Evolutionary conservation across 164 flowering plant species (phyloP).

Genomic region (Tinospora cordifolia): DNA sequence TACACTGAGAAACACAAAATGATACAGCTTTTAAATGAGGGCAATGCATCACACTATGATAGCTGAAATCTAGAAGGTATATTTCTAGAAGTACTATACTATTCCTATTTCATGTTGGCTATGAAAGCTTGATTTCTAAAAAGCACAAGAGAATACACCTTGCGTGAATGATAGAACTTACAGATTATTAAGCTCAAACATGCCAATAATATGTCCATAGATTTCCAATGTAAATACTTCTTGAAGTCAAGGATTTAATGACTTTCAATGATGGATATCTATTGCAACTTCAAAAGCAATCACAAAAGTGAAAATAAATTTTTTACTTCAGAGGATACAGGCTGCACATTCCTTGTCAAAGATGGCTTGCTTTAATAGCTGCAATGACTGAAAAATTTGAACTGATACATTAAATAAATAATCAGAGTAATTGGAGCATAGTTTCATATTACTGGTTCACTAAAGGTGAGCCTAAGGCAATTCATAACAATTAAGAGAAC

Average conservation of each 20-base stretch:
- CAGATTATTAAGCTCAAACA: slow-evolving; percentile 99
- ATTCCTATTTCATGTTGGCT: background rate
- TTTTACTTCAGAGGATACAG: slow-evolving; percentile 58
- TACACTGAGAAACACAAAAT: background rate
- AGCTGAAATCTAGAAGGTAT: background rate
- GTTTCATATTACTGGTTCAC: background rate
- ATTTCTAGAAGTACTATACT: background rate
- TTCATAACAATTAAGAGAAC: background rate
- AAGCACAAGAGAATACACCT: background rate
- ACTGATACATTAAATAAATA: slow-evolving; percentile 7
- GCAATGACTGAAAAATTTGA: slow-evolving; percentile 62
- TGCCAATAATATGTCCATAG: slow-evolving; percentile 93
- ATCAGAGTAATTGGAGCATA: background rate
- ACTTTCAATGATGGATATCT: background rate
- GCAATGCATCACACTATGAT: background rate
- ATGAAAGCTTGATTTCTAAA: background rate
- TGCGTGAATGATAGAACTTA: slow-evolving; percentile 34
- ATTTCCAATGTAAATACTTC: slow-evolving; percentile 89
- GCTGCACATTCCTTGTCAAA: slow-evolving; percentile 74
- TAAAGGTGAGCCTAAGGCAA: background rate
- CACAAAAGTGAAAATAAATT: background rate
- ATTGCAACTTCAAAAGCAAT: background rate
- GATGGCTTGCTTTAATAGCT: slow-evolving; percentile 81
- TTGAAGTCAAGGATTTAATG: slow-evolving; percentile 41
- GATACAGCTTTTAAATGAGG: background rate